phyloP scores from a whole-genome alignment of 2,329 filamentous ascomycete species.

The Beauveria scarabaeidicola region DNA sequence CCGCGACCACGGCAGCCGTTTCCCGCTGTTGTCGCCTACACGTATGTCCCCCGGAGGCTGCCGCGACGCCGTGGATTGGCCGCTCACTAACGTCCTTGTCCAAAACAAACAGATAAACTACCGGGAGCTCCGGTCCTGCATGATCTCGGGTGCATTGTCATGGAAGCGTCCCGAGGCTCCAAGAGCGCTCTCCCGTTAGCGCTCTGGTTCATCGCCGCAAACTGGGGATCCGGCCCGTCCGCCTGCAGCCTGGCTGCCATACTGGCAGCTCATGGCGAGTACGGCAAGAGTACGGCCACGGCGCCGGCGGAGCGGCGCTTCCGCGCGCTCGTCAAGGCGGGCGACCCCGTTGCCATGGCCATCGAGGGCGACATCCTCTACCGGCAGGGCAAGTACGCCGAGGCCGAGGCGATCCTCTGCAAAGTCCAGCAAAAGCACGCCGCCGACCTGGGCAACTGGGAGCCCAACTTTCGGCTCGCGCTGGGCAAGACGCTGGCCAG shows the following conservation, averaged over 20 bases:
- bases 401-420: slow-evolving; percentile 14
- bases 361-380: slow-evolving; percentile 24
- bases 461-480: slow-evolving; percentile 4
- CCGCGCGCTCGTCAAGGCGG: slow-evolving; percentile 22
- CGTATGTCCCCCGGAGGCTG: neutral
- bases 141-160: slow-evolving; percentile 22
- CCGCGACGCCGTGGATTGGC: neutral
- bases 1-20: neutral
- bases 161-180: slow-evolving; percentile 11
- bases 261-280: slow-evolving; percentile 16
- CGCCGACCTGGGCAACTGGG: slow-evolving; percentile 1
- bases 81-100: neutral
- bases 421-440: neutral
- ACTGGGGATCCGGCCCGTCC: slow-evolving; percentile 21
- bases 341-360: slow-evolving; percentile 28
- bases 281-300: slow-evolving; percentile 15
- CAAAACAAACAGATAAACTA: neutral
- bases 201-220: slow-evolving; percentile 26
- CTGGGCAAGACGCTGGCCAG: slow-evolving; percentile 2
- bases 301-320: slow-evolving; percentile 21
- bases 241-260: slow-evolving; percentile 22
- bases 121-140: slow-evolving; percentile 16
- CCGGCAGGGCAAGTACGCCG: slow-evolving; percentile 17
- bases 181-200: slow-evolving; percentile 15
- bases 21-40: neutral